These are phyloP conservation scores for Aspergillus neoniger DNA, from an alignment of 2,329 filamentous ascomycete genomes.

Conservation along the genomic window DNA sequence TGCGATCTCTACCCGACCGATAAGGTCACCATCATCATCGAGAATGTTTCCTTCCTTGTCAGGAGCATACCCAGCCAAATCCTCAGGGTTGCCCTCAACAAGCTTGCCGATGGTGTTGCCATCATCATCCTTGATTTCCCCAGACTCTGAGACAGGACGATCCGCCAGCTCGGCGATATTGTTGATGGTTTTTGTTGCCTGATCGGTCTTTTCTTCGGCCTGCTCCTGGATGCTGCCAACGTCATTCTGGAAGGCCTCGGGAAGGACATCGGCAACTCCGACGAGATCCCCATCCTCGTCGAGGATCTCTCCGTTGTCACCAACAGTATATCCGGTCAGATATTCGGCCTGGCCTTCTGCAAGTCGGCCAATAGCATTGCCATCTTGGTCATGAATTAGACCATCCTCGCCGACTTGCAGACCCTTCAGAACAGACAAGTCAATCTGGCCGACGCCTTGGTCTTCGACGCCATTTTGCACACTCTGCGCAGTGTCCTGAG, in stretches of 20 bases:
- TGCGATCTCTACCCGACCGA: slow-evolving; percentile 41
- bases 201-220: background rate
- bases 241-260: slow-evolving; percentile 24
- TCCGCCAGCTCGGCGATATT: background rate
- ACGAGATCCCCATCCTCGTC: slow-evolving; percentile 39
- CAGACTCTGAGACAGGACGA: background rate
- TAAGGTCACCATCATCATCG: slow-evolving; percentile 36
- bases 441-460: slow-evolving; percentile 15
- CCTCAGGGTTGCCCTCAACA: slow-evolving; percentile 43
- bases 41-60: slow-evolving; percentile 39
- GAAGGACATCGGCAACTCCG: slow-evolving; percentile 38
- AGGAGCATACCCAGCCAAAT: slow-evolving; percentile 44
- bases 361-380: slow-evolving; percentile 39
- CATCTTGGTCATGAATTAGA: slow-evolving; percentile 39
- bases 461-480: slow-evolving; percentile 8
- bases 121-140: slow-evolving; percentile 16
- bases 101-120: slow-evolving; percentile 31
- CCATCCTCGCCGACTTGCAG: slow-evolving; percentile 42
- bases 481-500: slow-evolving; percentile 22
- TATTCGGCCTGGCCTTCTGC: slow-evolving; percentile 44
- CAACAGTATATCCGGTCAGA: slow-evolving; percentile 42
- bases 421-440: slow-evolving; percentile 43
- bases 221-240: background rate
- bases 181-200: background rate
- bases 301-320: slow-evolving; percentile 38